Evolutionary conservation across 257 asterid species (phyloP).

Genomic region (Solanum tarapatanum): DNA sequence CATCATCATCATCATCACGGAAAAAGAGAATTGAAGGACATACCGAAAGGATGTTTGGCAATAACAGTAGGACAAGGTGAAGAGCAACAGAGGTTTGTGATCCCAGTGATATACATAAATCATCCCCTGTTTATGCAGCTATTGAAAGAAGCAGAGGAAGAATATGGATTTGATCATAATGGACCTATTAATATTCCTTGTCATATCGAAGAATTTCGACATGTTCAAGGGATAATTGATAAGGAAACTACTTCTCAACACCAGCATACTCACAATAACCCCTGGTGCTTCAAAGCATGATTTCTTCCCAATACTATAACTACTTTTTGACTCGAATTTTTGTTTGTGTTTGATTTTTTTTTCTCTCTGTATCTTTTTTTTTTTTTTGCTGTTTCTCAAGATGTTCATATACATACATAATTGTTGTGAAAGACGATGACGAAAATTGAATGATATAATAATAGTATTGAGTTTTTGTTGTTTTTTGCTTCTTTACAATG

Average conservation of each 20-base stretch:
- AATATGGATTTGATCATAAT: slow-evolving; percentile 52
- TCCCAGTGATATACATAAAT: slow-evolving; percentile 48
- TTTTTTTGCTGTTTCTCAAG: not conserved
- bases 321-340: no score
- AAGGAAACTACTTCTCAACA: slow-evolving; percentile 25
- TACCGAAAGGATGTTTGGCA: slow-evolving; percentile 46
- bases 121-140: slow-evolving; percentile 51
- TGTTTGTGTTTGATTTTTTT: slow-evolving; percentile 7
- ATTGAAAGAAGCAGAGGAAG: slow-evolving; percentile 54
- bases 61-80: slow-evolving; percentile 50
- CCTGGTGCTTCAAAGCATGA: slow-evolving; percentile 45
- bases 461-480: not conserved
- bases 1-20: not conserved
- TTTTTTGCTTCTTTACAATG: not conserved
- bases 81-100: slow-evolving; percentile 40
- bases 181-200: slow-evolving; percentile 63
- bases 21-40: slow-evolving; percentile 1
- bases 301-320: not conserved
- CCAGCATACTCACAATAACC: slow-evolving; percentile 21
- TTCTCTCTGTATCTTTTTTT: no score
- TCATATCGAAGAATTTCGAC: slow-evolving; percentile 41
- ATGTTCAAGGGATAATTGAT: slow-evolving; percentile 31
- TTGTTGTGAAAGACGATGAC: not conserved
- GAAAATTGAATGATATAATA: not conserved
- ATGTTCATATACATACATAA: not conserved